Percentiles rank a stretch among this genome's conserved stretches.
Conservation (phyloP, 768 basidiomycete species). For the Amyloporia xantha region DNA sequence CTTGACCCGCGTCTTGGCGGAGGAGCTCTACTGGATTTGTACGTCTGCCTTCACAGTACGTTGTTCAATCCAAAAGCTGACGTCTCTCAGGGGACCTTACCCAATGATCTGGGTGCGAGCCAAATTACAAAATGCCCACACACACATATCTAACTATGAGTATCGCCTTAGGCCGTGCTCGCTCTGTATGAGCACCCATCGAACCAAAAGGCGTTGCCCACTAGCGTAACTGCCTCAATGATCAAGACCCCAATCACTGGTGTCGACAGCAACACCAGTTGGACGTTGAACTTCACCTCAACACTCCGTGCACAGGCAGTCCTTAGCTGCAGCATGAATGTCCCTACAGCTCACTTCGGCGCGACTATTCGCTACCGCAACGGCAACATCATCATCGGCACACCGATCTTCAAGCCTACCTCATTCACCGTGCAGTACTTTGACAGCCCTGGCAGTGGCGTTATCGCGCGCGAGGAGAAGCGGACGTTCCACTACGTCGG, state of each 20-base stretch:
- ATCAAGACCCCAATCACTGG: conserved; percentile 70
- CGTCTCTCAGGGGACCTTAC: conserved; percentile 59
- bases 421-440: conserved; percentile 60
- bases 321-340: conserved; percentile 61
- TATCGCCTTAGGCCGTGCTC: conserved; percentile 54
- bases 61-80: background rate
- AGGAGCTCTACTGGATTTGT: conserved; percentile 82
- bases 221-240: conserved; percentile 61
- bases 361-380: conserved; percentile 69
- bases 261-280: conserved; percentile 74
- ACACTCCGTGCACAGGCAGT: conserved; percentile 67
- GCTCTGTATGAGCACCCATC: conserved; percentile 71
- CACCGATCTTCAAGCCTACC: conserved; percentile 63
- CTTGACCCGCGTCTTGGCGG: conserved; percentile 76
- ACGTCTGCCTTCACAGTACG: conserved; percentile 20
- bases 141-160: background rate
- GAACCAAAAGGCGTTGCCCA: conserved; percentile 56
- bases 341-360: conserved; percentile 39
- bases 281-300: conserved; percentile 62
- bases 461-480: conserved; percentile 50
- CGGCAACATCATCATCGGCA: conserved; percentile 57
- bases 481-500: conserved; percentile 52
- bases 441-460: conserved; percentile 37
- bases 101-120: conserved; percentile 69
- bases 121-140: background rate